phyloP scores from a whole-genome alignment of 805 yeast species.

The Myxozyma udenii region DNA sequence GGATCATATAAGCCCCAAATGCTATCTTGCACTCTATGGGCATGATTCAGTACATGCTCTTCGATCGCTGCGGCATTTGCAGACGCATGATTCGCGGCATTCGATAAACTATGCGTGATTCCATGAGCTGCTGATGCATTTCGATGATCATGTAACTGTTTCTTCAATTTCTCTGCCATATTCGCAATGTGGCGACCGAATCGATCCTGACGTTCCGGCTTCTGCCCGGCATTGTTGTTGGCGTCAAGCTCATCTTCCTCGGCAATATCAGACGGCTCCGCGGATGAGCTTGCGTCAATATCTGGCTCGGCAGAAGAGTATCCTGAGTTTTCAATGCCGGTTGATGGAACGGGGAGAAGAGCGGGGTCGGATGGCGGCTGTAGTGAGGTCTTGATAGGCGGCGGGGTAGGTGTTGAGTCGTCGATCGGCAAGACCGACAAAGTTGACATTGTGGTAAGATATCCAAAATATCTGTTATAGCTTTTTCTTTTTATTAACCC shows the following conservation, averaged over 20 bases:
- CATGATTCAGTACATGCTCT: neutral
- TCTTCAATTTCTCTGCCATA: neutral
- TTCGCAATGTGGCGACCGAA: neutral
- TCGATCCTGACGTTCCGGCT: too few relatives aligned
- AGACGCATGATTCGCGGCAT: neutral
- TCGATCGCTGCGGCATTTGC: neutral
- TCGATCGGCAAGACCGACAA: too few relatives aligned
- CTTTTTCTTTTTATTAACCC: too few relatives aligned
- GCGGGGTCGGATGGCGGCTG: too few relatives aligned
- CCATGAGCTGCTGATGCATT: constrained; percentile 1
- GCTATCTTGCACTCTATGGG: constrained; percentile 5
- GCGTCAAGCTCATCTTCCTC: neutral
- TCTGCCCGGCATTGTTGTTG: neutral
- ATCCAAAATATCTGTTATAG: too few relatives aligned
- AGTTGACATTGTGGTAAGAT: too few relatives aligned
- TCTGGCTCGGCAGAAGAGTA: constrained; percentile 9
- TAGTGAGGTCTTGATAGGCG: too few relatives aligned
- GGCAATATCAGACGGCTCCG: constrained; percentile 2
- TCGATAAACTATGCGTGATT: constrained; percentile 1
- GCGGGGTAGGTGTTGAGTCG: too few relatives aligned
- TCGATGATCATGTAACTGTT: neutral
- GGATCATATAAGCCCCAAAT: constrained; percentile 25
- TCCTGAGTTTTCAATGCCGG: constrained; percentile 1
- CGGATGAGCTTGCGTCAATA: neutral
- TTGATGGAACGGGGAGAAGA: neutral